A percentile compares a stretch with the other conserved stretches of the same genome.
These are phyloP conservation scores for Myotisia sp. DNA, from an alignment of 2,329 filamentous ascomycete species.

Conservation along the genomic window DNA sequence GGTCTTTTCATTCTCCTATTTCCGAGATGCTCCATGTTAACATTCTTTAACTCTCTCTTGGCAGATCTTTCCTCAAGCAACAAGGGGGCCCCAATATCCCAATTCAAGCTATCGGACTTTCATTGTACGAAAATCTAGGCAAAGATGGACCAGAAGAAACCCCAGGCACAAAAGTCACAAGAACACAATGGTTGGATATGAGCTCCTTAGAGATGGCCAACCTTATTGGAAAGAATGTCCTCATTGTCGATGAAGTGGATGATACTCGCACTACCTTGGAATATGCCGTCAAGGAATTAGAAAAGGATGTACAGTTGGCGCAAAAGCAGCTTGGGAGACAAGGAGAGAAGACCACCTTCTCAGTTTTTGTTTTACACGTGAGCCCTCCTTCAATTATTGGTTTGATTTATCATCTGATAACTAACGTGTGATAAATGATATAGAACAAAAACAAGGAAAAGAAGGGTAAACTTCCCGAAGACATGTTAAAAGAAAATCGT, in stretches of 20 bases:
- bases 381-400: conserved; percentile 22
- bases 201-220: conserved; percentile 74
- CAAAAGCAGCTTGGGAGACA: conserved; percentile 56
- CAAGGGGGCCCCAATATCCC: conserved; percentile 83
- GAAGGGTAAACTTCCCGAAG: conserved; percentile 69
- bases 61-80: conserved; percentile 78
- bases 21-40: not conserved
- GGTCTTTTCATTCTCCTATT: not conserved
- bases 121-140: conserved; percentile 77
- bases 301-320: conserved; percentile 84
- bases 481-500: conserved; percentile 57
- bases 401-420: not conserved
- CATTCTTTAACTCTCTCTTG: conserved; percentile 4
- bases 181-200: conserved; percentile 96
- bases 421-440: not conserved
- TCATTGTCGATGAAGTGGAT: conserved; percentile 92
- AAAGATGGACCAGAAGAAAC: conserved; percentile 53
- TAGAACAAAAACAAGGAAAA: conserved; percentile 96
- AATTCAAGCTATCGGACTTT: conserved; percentile 96
- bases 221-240: conserved; percentile 75
- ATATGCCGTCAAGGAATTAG: conserved; percentile 80
- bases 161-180: conserved; percentile 84
- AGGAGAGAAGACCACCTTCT: conserved; percentile 68
- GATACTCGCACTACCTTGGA: conserved; percentile 89
- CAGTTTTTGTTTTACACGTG: conserved; percentile 89